Conservation (phyloP, 2,329 filamentous ascomycete species). For the Grosmannia penicillata region DNA sequence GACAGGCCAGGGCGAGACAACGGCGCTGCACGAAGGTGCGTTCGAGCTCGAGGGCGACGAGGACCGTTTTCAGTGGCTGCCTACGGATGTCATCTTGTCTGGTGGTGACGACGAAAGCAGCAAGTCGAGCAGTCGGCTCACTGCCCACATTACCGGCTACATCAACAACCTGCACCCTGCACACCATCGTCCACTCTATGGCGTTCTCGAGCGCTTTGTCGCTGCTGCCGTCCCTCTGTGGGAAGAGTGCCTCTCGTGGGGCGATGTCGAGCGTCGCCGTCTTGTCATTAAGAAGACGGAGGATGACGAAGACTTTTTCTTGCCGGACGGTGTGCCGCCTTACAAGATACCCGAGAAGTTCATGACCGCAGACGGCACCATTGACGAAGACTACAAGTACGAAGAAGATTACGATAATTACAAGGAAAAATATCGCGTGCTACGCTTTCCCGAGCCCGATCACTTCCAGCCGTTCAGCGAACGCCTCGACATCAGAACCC, state of each 20-base stretch:
- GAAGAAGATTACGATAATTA: conserved; percentile 5
- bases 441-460: conserved; percentile 6
- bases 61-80: conserved; percentile 19
- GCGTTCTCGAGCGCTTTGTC: conserved; percentile 20
- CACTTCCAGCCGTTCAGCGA: conserved; percentile 2
- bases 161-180: conserved; percentile 30
- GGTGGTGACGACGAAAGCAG: too few relatives aligned
- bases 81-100: conserved; percentile 20
- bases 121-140: too few relatives aligned
- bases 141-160: conserved; percentile 24
- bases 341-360: conserved; percentile 2
- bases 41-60: neutral
- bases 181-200: conserved; percentile 18
- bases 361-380: conserved; percentile 3
- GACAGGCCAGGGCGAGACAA: conserved; percentile 12
- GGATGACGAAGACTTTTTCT: conserved; percentile 7
- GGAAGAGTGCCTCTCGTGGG: conserved; percentile 15
- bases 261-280: conserved; percentile 3
- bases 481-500: neutral
- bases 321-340: conserved; percentile 4
- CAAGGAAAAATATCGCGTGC: conserved; percentile 1
- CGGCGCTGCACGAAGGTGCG: neutral
- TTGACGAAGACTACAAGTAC: conserved; percentile 1
- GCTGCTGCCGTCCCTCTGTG: conserved; percentile 23
- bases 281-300: neutral